Evolutionary conservation across 129 eudicot species (phyloP), one percentile per base, ranked within the genome.

Genomic region (Ambrosia artemisiifolia): DNA sequence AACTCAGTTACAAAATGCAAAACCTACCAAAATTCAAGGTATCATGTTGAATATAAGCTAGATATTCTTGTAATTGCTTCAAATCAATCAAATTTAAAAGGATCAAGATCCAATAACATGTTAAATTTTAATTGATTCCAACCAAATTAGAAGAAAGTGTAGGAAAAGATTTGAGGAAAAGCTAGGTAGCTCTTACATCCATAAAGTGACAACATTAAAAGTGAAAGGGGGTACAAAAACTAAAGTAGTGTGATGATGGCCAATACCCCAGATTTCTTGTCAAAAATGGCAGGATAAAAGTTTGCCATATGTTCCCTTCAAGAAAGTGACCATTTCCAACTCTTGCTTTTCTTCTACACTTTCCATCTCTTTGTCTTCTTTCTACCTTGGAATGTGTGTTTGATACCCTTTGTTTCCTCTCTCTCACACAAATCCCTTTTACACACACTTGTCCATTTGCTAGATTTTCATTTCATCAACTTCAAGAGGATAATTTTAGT

Each of bases 281-380:
- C 88, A 85, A 73, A 85, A 73, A 48, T 79, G 84, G 86, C 88
- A 84, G 81, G 81, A 74, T 70, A 88, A 87, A 78, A 68, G 67
- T 83, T 68, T 78, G 78, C 80, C 71, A 80, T 69, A 80, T 75
- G 96, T 84, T 85, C 71, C 79, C 83, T 67, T 85, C 88, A 80
- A 62, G 92, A 88, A 83, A 87, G 86, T 74, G 95, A 88, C 97
- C 84, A 79, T 71, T 83, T 88, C 97, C 90, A 78, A 81, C 95
- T 78, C 83, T 87, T 83, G 82, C 83, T 83, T 82, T 83, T 83
- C 83, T 85, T 84, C 69, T 85, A 84, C 76, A 55, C 73, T 76
- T 83, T 85, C 80, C 95, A 79, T 87, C 87, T 81, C 51, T 75
- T 80, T 92, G 96, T 89, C 98, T 11, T 83, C 78, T 87, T 85